A percentile compares a stretch with the other conserved stretches of the same genome.
phyloP scores from a whole-genome alignment of 73 alveolate species.

The Urostyla sp. region DNA sequence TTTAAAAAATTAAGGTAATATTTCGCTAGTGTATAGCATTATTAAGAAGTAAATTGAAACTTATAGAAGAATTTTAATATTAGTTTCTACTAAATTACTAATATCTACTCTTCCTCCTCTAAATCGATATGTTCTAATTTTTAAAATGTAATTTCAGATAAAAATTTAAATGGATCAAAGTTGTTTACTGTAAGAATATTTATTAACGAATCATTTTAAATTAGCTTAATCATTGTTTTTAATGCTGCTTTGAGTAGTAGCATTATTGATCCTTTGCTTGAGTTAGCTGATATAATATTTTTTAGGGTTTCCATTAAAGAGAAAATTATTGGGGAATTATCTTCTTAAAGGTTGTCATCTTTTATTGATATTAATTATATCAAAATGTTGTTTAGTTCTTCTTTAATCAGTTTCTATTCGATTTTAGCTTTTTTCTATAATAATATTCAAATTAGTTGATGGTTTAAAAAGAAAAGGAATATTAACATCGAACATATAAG shows the following conservation, averaged over 20 bases:
- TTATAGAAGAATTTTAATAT: not conserved
- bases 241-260: conserved; percentile 38
- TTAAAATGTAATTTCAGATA: not conserved
- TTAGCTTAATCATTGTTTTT: conserved; percentile 29
- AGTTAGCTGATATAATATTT: not conserved
- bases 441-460: not conserved
- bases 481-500: no score
- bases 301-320: conserved; percentile 9
- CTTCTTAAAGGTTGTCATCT: not conserved
- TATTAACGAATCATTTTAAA: not conserved
- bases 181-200: not conserved
- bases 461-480: conserved; percentile 14
- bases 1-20: conserved; percentile 21
- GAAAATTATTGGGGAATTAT: not conserved
- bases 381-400: conserved; percentile 14
- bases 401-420: conserved; percentile 26
- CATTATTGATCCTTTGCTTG: not conserved
- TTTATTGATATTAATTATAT: not conserved
- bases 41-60: not conserved
- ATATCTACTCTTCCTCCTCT: conserved; percentile 44
- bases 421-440: conserved; percentile 8
- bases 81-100: conserved; percentile 5
- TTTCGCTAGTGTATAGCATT: not conserved
- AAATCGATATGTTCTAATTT: conserved; percentile 27
- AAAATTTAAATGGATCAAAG: conserved; percentile 2